Base-by-base conservation (phyloP, 768 basidiomycete genomes). In the Phlegmacium glaucopus region DNA sequence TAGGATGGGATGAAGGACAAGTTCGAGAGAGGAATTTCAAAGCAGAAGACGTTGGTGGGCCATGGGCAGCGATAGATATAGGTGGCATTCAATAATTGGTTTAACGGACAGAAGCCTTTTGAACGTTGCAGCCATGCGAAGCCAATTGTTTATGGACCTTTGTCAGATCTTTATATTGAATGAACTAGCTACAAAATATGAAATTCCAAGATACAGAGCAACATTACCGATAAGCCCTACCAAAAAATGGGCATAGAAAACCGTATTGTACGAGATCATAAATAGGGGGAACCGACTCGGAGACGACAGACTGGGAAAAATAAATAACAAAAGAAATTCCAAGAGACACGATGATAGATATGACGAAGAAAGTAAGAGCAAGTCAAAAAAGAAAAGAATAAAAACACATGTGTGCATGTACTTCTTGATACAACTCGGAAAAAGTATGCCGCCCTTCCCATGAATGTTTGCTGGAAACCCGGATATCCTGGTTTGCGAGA, bases 31-130 rank as follows among this genome's bases (percentile, higher is more conserved):
- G 66, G 52, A 71, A 72, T 47, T 68, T 61, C 49, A 61, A 55
- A 25, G 78, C 77, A 37, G 77, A 70, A 32, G 78, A 75, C 34
- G 67, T 64, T 26, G 67, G 60, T 25, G 65, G 67, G 29, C 68
- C 70, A 50, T 76, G 75, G 27, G 75, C 59, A 26, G 70, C 69
- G 41, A 81, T 52, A 27, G 60, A 55, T 51, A 75, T 69, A 29
- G 62, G 58, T 52, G 58, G 44, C 59, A 63, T 61, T 26, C 36
- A 43, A 41, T 22, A 22, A 3, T 22, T 22, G 22, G 22, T 22
- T 22, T 5, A 22, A 22, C 22, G 22, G 22, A 22, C 22, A 22
- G 22, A 22, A 22, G 5, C 22, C 22, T 3, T 22, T n/a, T n/a
- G n/a, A n/a, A n/a, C n/a, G n/a, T n/a, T n/a, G n/a, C n/a, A 22